phyloP scores from a whole-genome alignment of 2,329 filamentous ascomycete species.

The Uncinocarpus reesii region DNA sequence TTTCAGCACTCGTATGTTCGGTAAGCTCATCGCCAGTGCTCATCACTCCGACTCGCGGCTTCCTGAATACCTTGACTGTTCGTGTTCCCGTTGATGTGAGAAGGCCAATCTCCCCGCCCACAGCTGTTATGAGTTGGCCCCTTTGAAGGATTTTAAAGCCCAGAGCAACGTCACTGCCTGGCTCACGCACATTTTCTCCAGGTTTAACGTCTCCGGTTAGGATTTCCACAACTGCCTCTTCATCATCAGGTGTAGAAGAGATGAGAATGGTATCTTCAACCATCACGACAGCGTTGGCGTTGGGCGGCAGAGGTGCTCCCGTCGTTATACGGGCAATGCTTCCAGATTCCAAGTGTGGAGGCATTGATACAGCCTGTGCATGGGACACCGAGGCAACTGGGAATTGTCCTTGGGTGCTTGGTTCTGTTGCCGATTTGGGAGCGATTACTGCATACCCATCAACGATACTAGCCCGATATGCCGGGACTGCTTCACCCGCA shows the following conservation, averaged over 20 bases:
- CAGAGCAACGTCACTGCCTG: slow-evolving; percentile 73
- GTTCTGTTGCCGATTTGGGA: slow-evolving; percentile 41
- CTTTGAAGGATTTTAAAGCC: slow-evolving; percentile 60
- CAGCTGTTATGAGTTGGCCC: slow-evolving; percentile 72
- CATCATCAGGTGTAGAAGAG: slow-evolving; percentile 65
- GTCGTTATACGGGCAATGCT: slow-evolving; percentile 87
- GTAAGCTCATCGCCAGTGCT: slow-evolving; percentile 95
- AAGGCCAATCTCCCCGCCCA: slow-evolving; percentile 84
- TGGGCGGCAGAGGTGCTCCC: slow-evolving; percentile 77
- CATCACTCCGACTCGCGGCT: slow-evolving; percentile 71
- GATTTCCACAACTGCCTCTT: slow-evolving; percentile 83
- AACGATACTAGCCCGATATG: slow-evolving; percentile 90
- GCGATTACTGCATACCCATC: slow-evolving; percentile 84
- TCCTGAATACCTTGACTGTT: slow-evolving; percentile 61
- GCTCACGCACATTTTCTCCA: slow-evolving; percentile 81
- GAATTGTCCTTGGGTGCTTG: slow-evolving; percentile 63
- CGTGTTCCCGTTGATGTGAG: slow-evolving; percentile 72
- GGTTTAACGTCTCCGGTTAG: slow-evolving; percentile 62
- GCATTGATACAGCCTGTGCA: slow-evolving; percentile 60
- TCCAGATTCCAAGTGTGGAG: slow-evolving; percentile 54
- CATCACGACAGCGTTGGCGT: slow-evolving; percentile 88
- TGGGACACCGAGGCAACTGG: slow-evolving; percentile 81
- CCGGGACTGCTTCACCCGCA: slow-evolving; percentile 74
- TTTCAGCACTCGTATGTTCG: slow-evolving; percentile 50
- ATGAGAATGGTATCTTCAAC: slow-evolving; percentile 83